phyloP scores from a whole-genome alignment of 768 basidiomycete genomes.

The Boletus pseudo-olivaceus region DNA sequence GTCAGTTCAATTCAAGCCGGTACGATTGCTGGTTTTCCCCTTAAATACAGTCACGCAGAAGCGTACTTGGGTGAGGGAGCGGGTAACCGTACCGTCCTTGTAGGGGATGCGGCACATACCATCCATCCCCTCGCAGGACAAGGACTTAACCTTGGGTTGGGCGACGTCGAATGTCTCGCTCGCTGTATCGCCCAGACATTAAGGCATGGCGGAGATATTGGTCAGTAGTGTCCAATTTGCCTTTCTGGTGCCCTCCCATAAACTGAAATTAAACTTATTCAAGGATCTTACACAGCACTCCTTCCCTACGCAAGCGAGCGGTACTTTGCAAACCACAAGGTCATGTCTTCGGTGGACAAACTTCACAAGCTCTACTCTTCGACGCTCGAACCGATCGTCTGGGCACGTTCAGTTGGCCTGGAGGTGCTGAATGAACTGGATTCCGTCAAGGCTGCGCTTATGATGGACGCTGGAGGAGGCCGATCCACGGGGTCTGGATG shows the following conservation, averaged over 20 bases:
- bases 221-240: conserved; percentile 36
- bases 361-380: conserved; percentile 83
- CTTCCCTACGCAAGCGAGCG: conserved; percentile 74
- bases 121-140: conserved; percentile 95
- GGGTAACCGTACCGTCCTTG: conserved; percentile 72
- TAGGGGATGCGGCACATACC: conserved; percentile 96
- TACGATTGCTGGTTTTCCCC: conserved; percentile 85
- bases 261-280: neutral
- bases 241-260: neutral
- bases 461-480: conserved; percentile 70
- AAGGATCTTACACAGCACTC: conserved; percentile 75
- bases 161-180: conserved; percentile 73
- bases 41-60: conserved; percentile 84
- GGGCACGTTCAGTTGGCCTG: conserved; percentile 82
- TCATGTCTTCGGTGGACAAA: conserved; percentile 85
- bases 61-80: conserved; percentile 73
- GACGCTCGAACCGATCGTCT: conserved; percentile 67
- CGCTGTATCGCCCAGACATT: conserved; percentile 59
- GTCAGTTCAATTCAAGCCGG: conserved; percentile 67
- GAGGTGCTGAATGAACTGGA: conserved; percentile 91
- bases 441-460: conserved; percentile 74
- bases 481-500: conserved; percentile 29
- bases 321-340: conserved; percentile 81
- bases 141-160: conserved; percentile 91
- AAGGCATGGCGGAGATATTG: conserved; percentile 74